phyloP scores from a whole-genome alignment of 164 flowering plant genomes.

The Tetrastigma voinierianum region DNA sequence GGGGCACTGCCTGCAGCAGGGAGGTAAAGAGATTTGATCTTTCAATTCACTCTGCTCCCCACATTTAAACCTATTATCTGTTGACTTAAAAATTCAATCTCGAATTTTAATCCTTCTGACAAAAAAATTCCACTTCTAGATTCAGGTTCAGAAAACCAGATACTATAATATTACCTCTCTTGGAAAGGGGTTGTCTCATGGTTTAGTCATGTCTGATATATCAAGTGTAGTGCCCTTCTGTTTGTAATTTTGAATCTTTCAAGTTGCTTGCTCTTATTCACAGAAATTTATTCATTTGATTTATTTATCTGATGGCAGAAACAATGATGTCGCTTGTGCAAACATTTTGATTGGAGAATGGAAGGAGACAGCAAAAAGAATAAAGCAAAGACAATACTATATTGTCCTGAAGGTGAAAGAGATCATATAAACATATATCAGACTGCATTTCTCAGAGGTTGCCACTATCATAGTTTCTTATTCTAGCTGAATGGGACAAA shows the following conservation, averaged over 20 bases:
- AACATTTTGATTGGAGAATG: constrained; percentile 86
- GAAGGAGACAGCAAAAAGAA: constrained; percentile 74
- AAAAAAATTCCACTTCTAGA: too few species aligned
- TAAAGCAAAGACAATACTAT: constrained; percentile 74
- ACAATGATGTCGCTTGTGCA: constrained; percentile 63
- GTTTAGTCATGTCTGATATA: background rate
- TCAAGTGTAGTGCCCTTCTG: background rate
- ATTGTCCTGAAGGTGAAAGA: constrained; percentile 44
- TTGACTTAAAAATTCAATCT: background rate
- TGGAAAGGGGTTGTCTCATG: background rate
- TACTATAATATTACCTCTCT: background rate
- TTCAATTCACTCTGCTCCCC: background rate
- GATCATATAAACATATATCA: constrained; percentile 78
- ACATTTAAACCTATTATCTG: background rate
- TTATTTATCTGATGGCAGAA: constrained; percentile 31
- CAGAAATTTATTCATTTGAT: background rate
- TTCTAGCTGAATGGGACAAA: constrained; percentile 75
- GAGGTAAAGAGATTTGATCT: constrained; percentile 39
- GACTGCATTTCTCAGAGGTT: constrained; percentile 83
- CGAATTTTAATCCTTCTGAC: too few species aligned
- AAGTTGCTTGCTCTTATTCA: too few species aligned
- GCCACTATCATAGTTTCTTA: constrained; percentile 84
- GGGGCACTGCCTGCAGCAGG: constrained; percentile 73
- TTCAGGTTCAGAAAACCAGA: too few species aligned
- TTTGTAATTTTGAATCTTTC: background rate